A percentile compares a stretch with the other conserved stretches of the same genome.
Conservation (phyloP, 2,329 filamentous ascomycete species). For the Fusarium sambucinum region DNA sequence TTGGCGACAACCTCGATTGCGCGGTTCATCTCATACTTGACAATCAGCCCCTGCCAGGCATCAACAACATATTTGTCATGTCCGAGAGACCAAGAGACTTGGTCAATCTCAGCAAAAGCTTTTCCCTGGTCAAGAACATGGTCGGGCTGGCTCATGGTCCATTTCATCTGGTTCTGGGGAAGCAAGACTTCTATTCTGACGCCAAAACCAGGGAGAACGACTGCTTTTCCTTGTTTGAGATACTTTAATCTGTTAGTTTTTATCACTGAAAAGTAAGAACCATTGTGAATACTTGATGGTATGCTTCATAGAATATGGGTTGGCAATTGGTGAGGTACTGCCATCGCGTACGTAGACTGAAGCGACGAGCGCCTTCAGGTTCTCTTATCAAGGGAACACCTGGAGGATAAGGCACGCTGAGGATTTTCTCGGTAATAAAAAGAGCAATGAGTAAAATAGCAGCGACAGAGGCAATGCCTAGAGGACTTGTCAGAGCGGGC, state of each 20-base stretch:
- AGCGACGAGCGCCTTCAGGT: slow-evolving; percentile 40
- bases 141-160: slow-evolving; percentile 57
- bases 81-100: slow-evolving; percentile 55
- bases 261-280: rapidly evolving
- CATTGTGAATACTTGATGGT: slow-evolving; percentile 43
- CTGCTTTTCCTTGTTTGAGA: slow-evolving; percentile 56
- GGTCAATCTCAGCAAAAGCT: slow-evolving; percentile 56
- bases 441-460: slow-evolving; percentile 9
- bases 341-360: slow-evolving; percentile 49
- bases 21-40: slow-evolving; percentile 54
- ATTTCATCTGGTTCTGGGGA: slow-evolving; percentile 56
- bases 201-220: slow-evolving; percentile 57
- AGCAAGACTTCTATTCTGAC: slow-evolving; percentile 58
- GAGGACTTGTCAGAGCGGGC: slow-evolving; percentile 21
- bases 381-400: slow-evolving; percentile 48
- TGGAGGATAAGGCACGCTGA: slow-evolving; percentile 44
- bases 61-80: slow-evolving; percentile 52
- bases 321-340: slow-evolving; percentile 50
- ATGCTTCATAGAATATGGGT: slow-evolving; percentile 49
- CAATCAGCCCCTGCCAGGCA: slow-evolving; percentile 52
- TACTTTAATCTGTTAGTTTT: slow-evolving; percentile 48
- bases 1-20: slow-evolving; percentile 52
- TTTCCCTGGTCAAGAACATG: slow-evolving; percentile 50
- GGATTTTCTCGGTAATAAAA: slow-evolving; percentile 37
- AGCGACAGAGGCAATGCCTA: slow-evolving; percentile 16